Conservation (phyloP, 2,329 filamentous ascomycete species). For the Aspergillus tubingensis region DNA sequence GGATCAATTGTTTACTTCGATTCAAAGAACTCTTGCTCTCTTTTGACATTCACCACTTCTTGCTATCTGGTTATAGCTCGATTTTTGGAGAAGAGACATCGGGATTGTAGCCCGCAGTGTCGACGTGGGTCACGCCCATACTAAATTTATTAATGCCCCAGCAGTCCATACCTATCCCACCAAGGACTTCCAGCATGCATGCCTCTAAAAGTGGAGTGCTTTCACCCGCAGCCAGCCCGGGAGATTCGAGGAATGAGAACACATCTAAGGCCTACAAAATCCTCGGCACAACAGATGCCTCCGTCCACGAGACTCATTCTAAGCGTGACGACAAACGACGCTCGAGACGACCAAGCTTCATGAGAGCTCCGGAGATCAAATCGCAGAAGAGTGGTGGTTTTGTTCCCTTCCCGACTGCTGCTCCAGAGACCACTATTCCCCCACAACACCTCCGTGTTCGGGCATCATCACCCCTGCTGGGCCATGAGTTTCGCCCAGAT, state of each 20-base stretch:
- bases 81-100: neutral
- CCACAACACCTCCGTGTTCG: slow-evolving; percentile 41
- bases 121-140: neutral
- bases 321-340: slow-evolving; percentile 28
- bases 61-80: neutral
- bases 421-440: slow-evolving; percentile 22
- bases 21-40: too few species aligned
- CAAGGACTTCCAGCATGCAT: slow-evolving; percentile 23
- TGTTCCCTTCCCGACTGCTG: slow-evolving; percentile 29
- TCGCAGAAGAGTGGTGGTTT: slow-evolving; percentile 27
- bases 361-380: slow-evolving; percentile 44
- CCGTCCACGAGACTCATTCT: slow-evolving; percentile 25
- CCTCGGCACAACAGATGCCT: slow-evolving; percentile 31
- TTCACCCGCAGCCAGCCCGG: slow-evolving; percentile 15
- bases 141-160: slow-evolving; percentile 13
- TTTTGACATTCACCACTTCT: too few species aligned
- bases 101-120: neutral
- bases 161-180: slow-evolving; percentile 18
- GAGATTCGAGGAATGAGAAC: slow-evolving; percentile 22
- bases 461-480: slow-evolving; percentile 50
- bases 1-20: neutral
- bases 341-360: slow-evolving; percentile 39
- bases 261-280: slow-evolving; percentile 37
- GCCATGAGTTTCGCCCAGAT: slow-evolving; percentile 38
- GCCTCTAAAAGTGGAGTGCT: slow-evolving; percentile 13